Conservation (phyloP, 345 rosid genomes). For the Iberis pinnata region DNA sequence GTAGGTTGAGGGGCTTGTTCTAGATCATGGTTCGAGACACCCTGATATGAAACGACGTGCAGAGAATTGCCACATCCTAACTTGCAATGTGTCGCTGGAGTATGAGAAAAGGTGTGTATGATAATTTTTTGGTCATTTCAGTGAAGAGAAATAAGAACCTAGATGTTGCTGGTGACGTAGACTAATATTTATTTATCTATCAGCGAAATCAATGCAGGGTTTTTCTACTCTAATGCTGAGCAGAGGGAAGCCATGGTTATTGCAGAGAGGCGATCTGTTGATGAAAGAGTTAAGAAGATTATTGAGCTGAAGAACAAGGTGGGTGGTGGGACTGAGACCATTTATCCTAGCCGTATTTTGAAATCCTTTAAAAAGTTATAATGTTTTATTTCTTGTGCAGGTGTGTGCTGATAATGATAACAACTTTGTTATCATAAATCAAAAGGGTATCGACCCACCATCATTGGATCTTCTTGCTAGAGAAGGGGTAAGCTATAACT, state of each 20-base stretch:
- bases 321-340: constrained; percentile 34
- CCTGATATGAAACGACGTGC: constrained; percentile 99
- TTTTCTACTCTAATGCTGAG: constrained; percentile 95
- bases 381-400: constrained; percentile 36
- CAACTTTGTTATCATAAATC: constrained; percentile 83
- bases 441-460: constrained; percentile 98
- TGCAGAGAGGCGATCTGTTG: constrained; percentile 89
- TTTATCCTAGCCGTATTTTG: background rate
- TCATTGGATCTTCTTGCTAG: constrained; percentile 90
- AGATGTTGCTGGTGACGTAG: background rate
- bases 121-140: constrained; percentile 4
- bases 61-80: constrained; percentile 86
- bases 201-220: constrained; percentile 96
- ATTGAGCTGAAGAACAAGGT: constrained; percentile 90
- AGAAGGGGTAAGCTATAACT: constrained; percentile 77
- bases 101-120: constrained; percentile 81
- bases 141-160: background rate
- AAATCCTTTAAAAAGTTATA: too few relatives aligned
- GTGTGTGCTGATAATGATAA: constrained; percentile 76
- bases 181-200: constrained; percentile 9
- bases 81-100: constrained; percentile 93
- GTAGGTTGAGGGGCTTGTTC: constrained; percentile 97
- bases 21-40: constrained; percentile 98
- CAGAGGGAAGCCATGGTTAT: constrained; percentile 96
- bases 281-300: constrained; percentile 71